These are phyloP conservation scores for Beauveria sp. DNA, from an alignment of 2,329 filamentous ascomycete species.

Conservation along the genomic window DNA sequence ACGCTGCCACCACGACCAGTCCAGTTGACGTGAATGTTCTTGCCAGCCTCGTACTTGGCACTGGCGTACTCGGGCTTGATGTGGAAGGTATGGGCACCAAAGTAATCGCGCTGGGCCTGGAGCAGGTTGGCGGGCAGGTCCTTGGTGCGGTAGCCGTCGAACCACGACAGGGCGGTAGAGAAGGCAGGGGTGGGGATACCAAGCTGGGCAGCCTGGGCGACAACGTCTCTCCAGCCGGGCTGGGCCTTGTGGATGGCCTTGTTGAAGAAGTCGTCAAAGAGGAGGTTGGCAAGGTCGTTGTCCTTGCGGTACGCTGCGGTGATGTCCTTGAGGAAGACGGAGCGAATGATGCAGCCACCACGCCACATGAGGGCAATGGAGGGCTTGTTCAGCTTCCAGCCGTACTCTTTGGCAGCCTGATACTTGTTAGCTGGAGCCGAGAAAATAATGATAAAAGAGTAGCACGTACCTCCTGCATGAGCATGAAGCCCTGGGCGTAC, in stretches of 20 bases:
- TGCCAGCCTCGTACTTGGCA: conserved; percentile 72
- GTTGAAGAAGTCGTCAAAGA: conserved; percentile 99
- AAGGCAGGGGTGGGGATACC: conserved; percentile 96
- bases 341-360: conserved; percentile 99
- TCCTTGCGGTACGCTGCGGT: conserved; percentile 92
- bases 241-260: conserved; percentile 97
- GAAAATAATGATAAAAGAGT: not conserved
- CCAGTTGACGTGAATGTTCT: conserved; percentile 99
- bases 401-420: conserved; percentile 88
- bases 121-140: conserved; percentile 96
- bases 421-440: not conserved
- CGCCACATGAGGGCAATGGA: conserved; percentile 99
- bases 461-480: conserved; percentile 84
- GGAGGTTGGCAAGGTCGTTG: conserved; percentile 92
- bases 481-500: conserved; percentile 99
- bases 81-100: conserved; percentile 86
- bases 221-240: conserved; percentile 82
- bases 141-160: conserved; percentile 96
- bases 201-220: conserved; percentile 85
- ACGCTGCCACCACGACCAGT: conserved; percentile 96
- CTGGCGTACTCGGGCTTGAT: conserved; percentile 75
- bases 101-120: conserved; percentile 99
- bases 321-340: conserved; percentile 99
- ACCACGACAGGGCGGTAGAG: conserved; percentile 95
- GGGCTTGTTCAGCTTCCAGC: conserved; percentile 99